phyloP scores from a whole-genome alignment of 345 rosid species.

The Kernera saxatilis region DNA sequence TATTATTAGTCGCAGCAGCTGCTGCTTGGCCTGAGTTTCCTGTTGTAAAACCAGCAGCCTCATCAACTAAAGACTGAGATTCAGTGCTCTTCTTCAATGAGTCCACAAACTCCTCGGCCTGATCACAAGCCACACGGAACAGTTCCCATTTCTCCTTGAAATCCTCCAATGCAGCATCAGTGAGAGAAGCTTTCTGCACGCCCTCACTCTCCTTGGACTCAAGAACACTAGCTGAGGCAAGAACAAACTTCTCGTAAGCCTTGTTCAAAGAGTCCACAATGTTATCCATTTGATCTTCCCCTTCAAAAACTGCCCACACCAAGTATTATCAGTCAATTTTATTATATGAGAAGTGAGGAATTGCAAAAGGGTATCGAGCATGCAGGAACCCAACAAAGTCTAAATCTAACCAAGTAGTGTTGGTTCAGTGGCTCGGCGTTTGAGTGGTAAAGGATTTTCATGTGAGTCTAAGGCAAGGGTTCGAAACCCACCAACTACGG shows the following conservation, averaged over 20 bases:
- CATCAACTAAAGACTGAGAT: slow-evolving; percentile 79
- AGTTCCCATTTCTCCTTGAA: slow-evolving; percentile 93
- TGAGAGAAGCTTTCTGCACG: slow-evolving; percentile 46
- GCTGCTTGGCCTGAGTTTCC: slow-evolving; percentile 50
- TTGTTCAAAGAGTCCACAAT: slow-evolving; percentile 63
- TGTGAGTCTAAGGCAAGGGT: too few relatives aligned
- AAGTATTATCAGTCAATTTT: neutral
- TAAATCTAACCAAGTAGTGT: too few relatives aligned
- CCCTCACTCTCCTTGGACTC: slow-evolving; percentile 63
- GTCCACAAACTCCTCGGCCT: slow-evolving; percentile 94
- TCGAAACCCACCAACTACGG: too few relatives aligned
- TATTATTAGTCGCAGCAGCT: neutral
- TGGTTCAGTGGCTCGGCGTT: too few relatives aligned
- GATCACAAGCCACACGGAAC: slow-evolving; percentile 90
- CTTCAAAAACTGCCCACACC: neutral
- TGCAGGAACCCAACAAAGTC: neutral
- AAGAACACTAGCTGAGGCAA: slow-evolving; percentile 67
- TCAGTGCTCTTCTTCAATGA: slow-evolving; percentile 87
- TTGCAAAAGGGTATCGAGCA: neutral
- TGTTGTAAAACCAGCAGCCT: slow-evolving; percentile 60
- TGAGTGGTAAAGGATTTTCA: too few relatives aligned
- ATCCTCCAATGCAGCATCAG: slow-evolving; percentile 67
- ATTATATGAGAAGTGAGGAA: neutral
- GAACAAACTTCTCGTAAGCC: slow-evolving; percentile 78
- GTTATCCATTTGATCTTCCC: slow-evolving; percentile 45